Base-by-base conservation (phyloP, 768 basidiomycete species). In the Mycena vulgaris region DNA sequence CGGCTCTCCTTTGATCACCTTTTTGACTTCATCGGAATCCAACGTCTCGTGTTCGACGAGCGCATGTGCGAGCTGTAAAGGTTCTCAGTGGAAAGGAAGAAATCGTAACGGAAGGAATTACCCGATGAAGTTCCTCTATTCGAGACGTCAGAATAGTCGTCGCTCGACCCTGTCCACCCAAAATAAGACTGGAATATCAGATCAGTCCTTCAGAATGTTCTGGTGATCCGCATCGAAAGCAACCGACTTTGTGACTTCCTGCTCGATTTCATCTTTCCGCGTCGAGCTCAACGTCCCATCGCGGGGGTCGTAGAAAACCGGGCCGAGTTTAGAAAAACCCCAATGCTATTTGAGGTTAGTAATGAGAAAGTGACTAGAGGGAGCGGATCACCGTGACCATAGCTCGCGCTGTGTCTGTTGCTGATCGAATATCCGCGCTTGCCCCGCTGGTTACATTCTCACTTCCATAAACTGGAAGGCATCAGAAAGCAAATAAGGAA, bases 1-100 rank as follows among this genome's bases (percentile, higher is more conserved):
- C 60, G 88, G 85, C 79, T 97, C 91, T 42, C 96, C 96, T 66
- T 86, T 90, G 78, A 98, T 88, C 28, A 97, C 95, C 81, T 89
- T 92, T 76, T 87, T 84, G 21, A 98, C 97, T 80, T 99, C 96
- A 13, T 94, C 92, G 45, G 89, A 85, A 73, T 92, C 91, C 72
- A 99, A 84, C 23, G 97, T 98, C 84, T 99, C 97, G 81, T 97
- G 93, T 79, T 98, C 96, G 16, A 99, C 93, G 66, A 99, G 83
- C 13, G 97, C 97, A 63, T 89, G 88, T 2, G 97, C 97, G 45
- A 99, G 89, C 95, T 96, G 72, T 56, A 35, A 63, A 72, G 69
- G 51, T 40, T 66, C 53, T 66, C 62, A 66, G 62, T 51, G 70
- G 48, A 70, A 69, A 51, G 68, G 49, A 69, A 42, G 30, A 51